phyloP scores from a whole-genome alignment of 345 rosid species.

The Brassica cretica region DNA sequence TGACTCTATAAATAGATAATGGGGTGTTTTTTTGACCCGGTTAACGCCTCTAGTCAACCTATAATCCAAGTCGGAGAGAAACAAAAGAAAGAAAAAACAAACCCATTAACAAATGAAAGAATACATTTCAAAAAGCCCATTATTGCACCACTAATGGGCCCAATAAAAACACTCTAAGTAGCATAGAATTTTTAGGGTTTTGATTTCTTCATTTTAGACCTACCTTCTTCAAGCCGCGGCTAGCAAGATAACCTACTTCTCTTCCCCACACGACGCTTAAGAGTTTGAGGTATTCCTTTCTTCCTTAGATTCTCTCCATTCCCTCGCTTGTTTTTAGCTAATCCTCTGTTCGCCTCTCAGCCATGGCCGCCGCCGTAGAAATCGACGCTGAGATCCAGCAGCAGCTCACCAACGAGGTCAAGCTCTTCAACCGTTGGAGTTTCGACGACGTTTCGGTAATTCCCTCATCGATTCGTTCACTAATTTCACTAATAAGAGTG shows the following conservation, averaged over 20 bases:
- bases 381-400: conserved; percentile 39
- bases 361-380: conserved; percentile 38
- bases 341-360: conserved; percentile 13
- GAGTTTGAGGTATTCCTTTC: not conserved
- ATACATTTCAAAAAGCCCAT: not conserved
- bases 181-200: conserved; percentile 20
- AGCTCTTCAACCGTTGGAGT: conserved; percentile 88
- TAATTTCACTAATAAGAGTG: not conserved
- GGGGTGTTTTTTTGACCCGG: not conserved
- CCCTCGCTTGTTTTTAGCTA: not conserved
- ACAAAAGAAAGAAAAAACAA: not conserved
- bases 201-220: not conserved
- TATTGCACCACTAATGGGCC: not conserved
- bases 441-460: conserved; percentile 72
- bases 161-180: conserved; percentile 14
- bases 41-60: not conserved
- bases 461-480: not conserved
- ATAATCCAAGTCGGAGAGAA: not conserved
- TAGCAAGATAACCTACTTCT: not conserved
- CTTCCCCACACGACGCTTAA: not conserved
- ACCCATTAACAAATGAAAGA: not conserved
- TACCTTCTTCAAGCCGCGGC: conserved; percentile 23
- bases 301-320: not conserved
- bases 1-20: not conserved
- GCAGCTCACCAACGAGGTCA: conserved; percentile 42